phyloP scores from a whole-genome alignment of 225 moss, liverwort and hornwort genomes.

The Lunularia cruciata region DNA sequence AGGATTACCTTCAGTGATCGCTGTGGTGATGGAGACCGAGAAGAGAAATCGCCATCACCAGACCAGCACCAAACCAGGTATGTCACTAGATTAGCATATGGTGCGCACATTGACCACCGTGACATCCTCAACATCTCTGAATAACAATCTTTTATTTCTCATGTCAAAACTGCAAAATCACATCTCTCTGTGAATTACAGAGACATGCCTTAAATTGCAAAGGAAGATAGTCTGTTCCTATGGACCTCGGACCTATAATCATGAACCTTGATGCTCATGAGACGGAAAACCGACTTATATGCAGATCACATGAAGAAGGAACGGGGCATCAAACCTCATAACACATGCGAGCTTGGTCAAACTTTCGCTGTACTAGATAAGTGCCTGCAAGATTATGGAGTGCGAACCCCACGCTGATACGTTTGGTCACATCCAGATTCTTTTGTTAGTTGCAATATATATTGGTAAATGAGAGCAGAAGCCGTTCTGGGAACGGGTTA shows the following conservation, averaged over 20 bases:
- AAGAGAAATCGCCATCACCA: constrained; percentile 51
- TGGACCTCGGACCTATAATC: too few relatives aligned
- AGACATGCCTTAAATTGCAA: too few relatives aligned
- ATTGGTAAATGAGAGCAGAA: too few relatives aligned
- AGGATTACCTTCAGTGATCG: constrained; percentile 74
- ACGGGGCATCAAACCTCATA: constrained; percentile 59
- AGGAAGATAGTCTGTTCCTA: too few relatives aligned
- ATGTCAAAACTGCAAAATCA: too few relatives aligned
- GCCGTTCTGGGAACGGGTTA: too few relatives aligned
- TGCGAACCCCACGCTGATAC: constrained; percentile 82
- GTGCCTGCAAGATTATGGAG: constrained; percentile 97
- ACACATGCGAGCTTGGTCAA: constrained; percentile 67
- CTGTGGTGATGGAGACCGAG: constrained; percentile 37
- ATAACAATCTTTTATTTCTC: too few relatives aligned
- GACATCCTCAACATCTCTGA: constrained; percentile 14
- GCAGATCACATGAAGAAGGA: too few relatives aligned
- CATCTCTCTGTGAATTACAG: too few relatives aligned
- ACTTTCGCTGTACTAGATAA: constrained; percentile 83
- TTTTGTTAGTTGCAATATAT: too few relatives aligned
- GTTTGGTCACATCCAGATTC: background rate
- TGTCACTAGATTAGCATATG: constrained; percentile 36
- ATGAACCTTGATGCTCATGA: too few relatives aligned
- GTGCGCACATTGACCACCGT: background rate
- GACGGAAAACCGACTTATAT: too few relatives aligned
- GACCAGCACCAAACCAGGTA: constrained; percentile 56